Evolutionary conservation across 1,284 basidiomycete genomes (phyloP).

Genomic region (Ustilago loliicola): DNA sequence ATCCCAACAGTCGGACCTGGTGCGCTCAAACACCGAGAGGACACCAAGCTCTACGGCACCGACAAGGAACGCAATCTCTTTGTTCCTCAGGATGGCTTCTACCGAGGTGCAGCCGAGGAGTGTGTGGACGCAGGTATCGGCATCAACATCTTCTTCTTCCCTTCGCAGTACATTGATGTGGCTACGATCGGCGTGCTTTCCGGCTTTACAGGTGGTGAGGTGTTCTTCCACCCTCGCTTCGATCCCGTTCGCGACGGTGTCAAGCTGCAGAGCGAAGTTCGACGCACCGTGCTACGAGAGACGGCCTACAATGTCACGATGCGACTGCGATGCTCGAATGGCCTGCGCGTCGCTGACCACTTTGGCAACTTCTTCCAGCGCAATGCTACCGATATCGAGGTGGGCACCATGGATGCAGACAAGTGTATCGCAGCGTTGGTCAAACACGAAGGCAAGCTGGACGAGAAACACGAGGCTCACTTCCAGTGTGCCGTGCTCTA

Average conservation of each 20-base stretch:
- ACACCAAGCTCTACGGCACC: constrained; percentile 84
- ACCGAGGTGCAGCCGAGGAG: constrained; percentile 87
- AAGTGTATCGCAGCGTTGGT: constrained; percentile 80
- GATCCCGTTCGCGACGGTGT: constrained; percentile 79
- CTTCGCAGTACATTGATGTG: constrained; percentile 85
- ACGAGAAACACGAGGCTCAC: constrained; percentile 82
- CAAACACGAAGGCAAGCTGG: constrained; percentile 78
- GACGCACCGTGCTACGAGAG: constrained; percentile 79
- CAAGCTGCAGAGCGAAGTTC: constrained; percentile 81
- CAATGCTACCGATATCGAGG: constrained; percentile 81
- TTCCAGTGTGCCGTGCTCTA: constrained; percentile 93
- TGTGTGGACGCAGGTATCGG: constrained; percentile 90
- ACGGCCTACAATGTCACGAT: constrained; percentile 86
- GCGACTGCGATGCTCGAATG: constrained; percentile 87
- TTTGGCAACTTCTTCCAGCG: constrained; percentile 86
- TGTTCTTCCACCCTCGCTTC: constrained; percentile 93
- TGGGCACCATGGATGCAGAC: constrained; percentile 85
- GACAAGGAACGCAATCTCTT: constrained; percentile 89
- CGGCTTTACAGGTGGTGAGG: constrained; percentile 87
- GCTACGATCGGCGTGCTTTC: constrained; percentile 81
- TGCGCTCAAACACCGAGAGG: constrained; percentile 76
- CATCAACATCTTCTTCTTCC: constrained; percentile 89
- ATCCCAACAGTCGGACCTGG: constrained; percentile 86
- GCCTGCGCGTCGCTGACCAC: constrained; percentile 80
- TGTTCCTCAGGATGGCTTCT: constrained; percentile 80